Base-by-base conservation (phyloP, 148 eudicot species). In the Pouteria glomerata region DNA sequence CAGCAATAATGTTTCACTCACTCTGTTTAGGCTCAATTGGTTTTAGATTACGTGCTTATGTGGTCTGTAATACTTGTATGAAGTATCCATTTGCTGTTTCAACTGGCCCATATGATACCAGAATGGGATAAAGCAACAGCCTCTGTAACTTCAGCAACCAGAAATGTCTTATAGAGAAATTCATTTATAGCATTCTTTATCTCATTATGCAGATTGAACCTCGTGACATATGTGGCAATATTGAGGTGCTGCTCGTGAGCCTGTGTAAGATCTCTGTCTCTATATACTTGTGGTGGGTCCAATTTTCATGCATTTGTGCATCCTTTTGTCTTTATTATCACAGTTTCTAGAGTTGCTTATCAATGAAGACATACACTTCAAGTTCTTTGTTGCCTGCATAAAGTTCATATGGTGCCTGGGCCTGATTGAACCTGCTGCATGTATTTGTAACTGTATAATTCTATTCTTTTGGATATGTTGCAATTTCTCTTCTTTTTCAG, bases 201-300 rank as follows among this genome's bases (percentile, higher is more conserved):
- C 44, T 44, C 14, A 48, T 1, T 58, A 8, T 69, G 76, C 80
- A 81, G 84, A 75, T 29, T n/a, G 34, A 77, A 45, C 47, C 30
- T 31, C 80, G 86, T 73, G 79, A 77, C 33, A 64, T 83, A 19
- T 83, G 86, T 63, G 86, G 86, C 35, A 75, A 71, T 66, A 33
- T 51, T 57, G 84, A 84, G 30, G 68, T 71, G 19, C 31, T 5
- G 26, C 53, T n/a, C 27, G 33, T 63, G 74, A 80, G 67, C 86
- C 80, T 51, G 4, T 42, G 86, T 83, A 77, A 71, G 82, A 45
- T 39, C 71, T 37, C 76, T 45, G 26, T 71, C 58, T 16, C 24
- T 8, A 1, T 33, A 11, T 34, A 35, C 1, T 16, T n/a, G 29
- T 19, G 23, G 60, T 34, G 21, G 18, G 6, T 67, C 6, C 21